Percentiles rank a stretch among this genome's conserved stretches.
Conservation (phyloP, 2,329 filamentous ascomycete genomes). For the Phyllosticta capitalensis region DNA sequence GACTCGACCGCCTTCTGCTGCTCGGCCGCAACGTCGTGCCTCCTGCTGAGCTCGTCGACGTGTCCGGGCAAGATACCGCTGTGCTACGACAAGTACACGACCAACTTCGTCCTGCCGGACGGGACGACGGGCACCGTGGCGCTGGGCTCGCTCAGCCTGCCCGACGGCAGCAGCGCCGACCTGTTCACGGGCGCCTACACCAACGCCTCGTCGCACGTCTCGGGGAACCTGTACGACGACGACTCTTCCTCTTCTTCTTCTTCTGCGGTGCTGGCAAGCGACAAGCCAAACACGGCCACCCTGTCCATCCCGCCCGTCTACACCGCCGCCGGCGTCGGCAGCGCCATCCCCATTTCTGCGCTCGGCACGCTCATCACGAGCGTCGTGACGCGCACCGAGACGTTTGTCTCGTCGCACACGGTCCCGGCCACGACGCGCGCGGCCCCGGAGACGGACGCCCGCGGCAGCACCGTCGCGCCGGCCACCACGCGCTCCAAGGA, state of each 20-base stretch:
- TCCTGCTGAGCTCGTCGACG: conserved; percentile 31
- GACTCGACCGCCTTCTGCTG: conserved; percentile 22
- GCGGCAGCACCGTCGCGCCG: background rate
- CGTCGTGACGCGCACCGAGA: conserved; percentile 15
- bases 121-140: conserved; percentile 38
- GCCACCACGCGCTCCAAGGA: background rate
- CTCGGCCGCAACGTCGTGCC: conserved; percentile 30
- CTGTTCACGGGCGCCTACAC: conserved; percentile 37
- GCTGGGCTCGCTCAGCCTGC: conserved; percentile 33
- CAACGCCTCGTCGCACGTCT: conserved; percentile 23
- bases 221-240: conserved; percentile 41
- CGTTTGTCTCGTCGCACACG: conserved; percentile 3
- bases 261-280: conserved; percentile 12
- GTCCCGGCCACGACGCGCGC: conserved; percentile 15
- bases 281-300: conserved; percentile 36
- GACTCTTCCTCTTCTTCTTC: conserved; percentile 11
- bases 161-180: conserved; percentile 28
- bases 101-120: conserved; percentile 40
- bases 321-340: conserved; percentile 37
- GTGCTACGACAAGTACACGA: conserved; percentile 46
- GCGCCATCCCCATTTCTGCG: conserved; percentile 35
- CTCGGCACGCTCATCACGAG: conserved; percentile 32
- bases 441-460: background rate
- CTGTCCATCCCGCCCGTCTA: conserved; percentile 37
- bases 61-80: conserved; percentile 29